Evolutionary conservation across 2,329 filamentous ascomycete genomes (phyloP).

Genomic region (Trichoderma semiorbis): DNA sequence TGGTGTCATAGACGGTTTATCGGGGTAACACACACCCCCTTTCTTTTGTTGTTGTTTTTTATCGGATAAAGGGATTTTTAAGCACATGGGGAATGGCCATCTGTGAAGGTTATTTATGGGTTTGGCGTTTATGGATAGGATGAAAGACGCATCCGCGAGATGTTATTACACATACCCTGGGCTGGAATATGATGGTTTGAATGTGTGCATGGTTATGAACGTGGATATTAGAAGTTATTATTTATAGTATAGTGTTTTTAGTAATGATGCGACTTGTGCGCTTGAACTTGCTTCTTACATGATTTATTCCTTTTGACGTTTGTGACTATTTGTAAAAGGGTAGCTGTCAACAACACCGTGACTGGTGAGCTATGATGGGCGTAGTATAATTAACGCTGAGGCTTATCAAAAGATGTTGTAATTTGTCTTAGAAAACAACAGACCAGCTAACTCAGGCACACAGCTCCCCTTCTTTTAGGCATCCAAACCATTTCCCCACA

Average conservation of each 20-base stretch:
- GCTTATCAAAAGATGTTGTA: background rate
- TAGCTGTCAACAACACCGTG: background rate
- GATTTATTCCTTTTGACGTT: background rate
- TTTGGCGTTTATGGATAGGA: background rate
- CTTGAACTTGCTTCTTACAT: background rate
- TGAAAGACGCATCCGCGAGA: background rate
- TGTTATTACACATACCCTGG: slow-evolving; percentile 6
- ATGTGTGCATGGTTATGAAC: background rate
- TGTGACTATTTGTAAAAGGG: background rate
- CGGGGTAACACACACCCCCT: background rate
- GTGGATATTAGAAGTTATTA: background rate
- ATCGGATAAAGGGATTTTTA: background rate
- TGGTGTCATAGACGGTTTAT: background rate
- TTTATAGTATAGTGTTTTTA: slow-evolving; percentile 9
- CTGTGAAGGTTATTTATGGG: background rate
- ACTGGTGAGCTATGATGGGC: background rate
- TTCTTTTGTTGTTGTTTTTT: background rate
- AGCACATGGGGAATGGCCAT: background rate
- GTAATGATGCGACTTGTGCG: slow-evolving; percentile 12
- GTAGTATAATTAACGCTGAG: background rate
- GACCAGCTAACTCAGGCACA: background rate
- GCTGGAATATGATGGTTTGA: background rate
- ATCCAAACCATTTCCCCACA: background rate
- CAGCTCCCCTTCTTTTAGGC: background rate
- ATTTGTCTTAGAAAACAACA: background rate